Evolutionary conservation across 129 eudicot species (phyloP), one percentile per base, ranked within the genome.

Genomic region (sunflower (Helianthus annuus)): DNA sequence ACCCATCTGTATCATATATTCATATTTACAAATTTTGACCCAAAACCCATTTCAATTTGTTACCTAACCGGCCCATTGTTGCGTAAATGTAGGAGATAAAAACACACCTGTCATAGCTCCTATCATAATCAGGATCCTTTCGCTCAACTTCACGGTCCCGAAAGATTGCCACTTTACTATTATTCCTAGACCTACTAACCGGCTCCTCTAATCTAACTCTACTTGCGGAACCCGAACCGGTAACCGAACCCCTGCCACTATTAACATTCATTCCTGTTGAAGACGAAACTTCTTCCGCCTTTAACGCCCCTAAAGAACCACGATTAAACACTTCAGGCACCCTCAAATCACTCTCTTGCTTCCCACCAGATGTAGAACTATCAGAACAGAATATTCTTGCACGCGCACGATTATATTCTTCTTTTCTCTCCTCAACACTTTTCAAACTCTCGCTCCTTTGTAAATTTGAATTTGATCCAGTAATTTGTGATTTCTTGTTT

Each of bases 361-460:
- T 89, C 24, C 48, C 91, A 73, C 64, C 73, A 15, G 85, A 59
- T 72, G 73, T 57, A 72, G 90, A 87, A 66, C 67, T 74, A 68
- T 77, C 82, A 60, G 97, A 84, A 76, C 83, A 79, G 69, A 94
- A 94, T 66, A 94, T 94, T 38, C 98, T 80, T 1, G 97, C 98
- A 63, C 98, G 92, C 34, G 98, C 98, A 83, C 89, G 84, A 67
- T 94, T 87, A 66, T 94, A 94, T 72, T 94, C 98, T 83, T 94
- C 98, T 75, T 90, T 94, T 57, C 98, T 85, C 80, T 94, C 98
- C 80, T 94, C 98, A 71, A 94, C 98, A 64, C 96, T 94, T 84
- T 94, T 94, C 7, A 88, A 70, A 56, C 86, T 85, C 75, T 88
- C 86, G 49, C 75, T 65, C 78, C 75, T 94, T 52, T 36, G 68